Percentiles rank a stretch among this genome's conserved stretches.
These are phyloP conservation scores for Protomyces pachydermus DNA, from an alignment of 1,139 yeast genomes.

Conservation along the genomic window DNA sequence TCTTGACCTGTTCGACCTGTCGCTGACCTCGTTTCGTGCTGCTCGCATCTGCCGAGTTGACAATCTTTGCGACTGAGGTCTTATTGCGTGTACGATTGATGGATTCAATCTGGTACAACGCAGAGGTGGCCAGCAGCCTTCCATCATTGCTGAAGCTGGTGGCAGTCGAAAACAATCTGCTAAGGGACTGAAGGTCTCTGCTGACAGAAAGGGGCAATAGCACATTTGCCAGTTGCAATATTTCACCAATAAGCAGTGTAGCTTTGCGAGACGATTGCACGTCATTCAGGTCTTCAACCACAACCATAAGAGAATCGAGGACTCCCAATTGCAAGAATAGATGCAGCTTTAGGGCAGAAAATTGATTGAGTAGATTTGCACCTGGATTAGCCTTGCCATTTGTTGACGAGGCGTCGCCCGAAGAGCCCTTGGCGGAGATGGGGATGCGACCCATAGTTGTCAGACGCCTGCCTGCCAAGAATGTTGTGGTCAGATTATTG, in stretches of 20 bases:
- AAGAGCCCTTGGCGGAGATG: neutral
- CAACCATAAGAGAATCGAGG: constrained; percentile 45
- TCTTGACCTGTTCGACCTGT: constrained; percentile 44
- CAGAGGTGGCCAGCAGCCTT: constrained; percentile 36
- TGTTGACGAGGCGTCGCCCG: neutral
- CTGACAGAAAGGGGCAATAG: constrained; percentile 48
- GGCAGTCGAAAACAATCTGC: constrained; percentile 39
- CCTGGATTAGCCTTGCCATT: neutral
- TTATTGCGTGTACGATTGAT: constrained; percentile 27
- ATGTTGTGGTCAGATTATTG: constrained; percentile 54
- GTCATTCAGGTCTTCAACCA: constrained; percentile 49
- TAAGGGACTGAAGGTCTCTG: constrained; percentile 36
- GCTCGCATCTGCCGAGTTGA: neutral
- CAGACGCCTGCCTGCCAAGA: constrained; percentile 40
- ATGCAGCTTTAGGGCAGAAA: constrained; percentile 54
- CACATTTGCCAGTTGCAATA: constrained; percentile 52
- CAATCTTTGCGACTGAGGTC: constrained; percentile 1
- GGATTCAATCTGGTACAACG: constrained; percentile 46
- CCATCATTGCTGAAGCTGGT: constrained; percentile 32
- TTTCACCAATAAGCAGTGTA: constrained; percentile 57
- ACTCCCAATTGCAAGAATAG: constrained; percentile 57
- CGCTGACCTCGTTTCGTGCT: constrained; percentile 37
- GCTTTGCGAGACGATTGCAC: constrained; percentile 55
- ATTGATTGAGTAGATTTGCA: constrained; percentile 46
- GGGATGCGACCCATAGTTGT: constrained; percentile 32